These are phyloP conservation scores for Protomyces macrosporus DNA, from an alignment of 1,139 yeast species.

Conservation along the genomic window DNA sequence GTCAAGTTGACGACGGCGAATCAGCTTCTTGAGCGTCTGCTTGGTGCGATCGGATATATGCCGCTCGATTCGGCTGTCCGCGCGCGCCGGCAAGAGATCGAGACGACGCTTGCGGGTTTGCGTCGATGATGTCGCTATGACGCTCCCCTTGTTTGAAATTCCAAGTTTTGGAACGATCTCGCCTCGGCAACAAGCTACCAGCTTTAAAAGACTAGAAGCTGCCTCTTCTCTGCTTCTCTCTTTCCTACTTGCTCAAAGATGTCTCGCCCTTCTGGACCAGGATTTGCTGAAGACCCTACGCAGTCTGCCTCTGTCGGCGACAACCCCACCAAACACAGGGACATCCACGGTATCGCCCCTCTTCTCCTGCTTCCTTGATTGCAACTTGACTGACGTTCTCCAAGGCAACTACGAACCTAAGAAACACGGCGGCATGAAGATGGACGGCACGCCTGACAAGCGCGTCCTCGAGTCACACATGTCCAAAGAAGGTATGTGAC, in stretches of 20 bases:
- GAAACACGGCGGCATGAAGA: neutral
- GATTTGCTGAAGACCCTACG: neutral
- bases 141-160: too few species aligned
- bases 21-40: slow-evolving; percentile 46
- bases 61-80: slow-evolving; percentile 5
- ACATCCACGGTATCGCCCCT: neutral
- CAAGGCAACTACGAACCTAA: neutral
- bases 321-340: neutral
- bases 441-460: neutral
- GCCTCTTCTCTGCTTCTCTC: too few species aligned
- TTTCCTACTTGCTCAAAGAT: neutral
- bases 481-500: neutral
- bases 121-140: neutral
- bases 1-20: slow-evolving; percentile 58
- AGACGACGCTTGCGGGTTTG: slow-evolving; percentile 1
- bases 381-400: too few species aligned
- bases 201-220: too few species aligned
- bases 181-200: too few species aligned
- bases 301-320: neutral
- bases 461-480: neutral
- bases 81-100: slow-evolving; percentile 7
- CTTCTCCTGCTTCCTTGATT: too few species aligned
- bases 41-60: slow-evolving; percentile 18
- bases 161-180: too few species aligned
- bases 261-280: neutral